phyloP scores from a whole-genome alignment of 148 eudicot genomes.

The Persicaria maculosa region DNA sequence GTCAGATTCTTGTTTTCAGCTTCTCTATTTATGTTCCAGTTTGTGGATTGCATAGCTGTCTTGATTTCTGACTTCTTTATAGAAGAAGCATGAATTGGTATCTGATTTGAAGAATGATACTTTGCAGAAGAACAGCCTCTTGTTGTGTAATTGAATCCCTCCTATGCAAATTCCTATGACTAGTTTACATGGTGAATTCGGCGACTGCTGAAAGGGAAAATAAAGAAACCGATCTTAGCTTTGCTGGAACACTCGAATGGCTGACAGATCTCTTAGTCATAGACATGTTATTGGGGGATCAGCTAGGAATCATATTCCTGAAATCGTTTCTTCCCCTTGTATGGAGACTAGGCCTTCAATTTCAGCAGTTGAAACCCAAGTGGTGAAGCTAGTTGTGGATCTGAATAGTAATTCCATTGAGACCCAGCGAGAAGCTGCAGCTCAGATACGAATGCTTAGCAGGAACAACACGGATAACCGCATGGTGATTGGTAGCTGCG shows the following conservation, averaged over 20 bases:
- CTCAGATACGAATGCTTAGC: slow-evolving; percentile 59
- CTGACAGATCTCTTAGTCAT: background rate
- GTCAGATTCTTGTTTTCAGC: background rate
- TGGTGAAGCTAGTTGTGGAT: slow-evolving; percentile 47
- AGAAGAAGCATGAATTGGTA: background rate
- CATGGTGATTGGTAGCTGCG: slow-evolving; percentile 57
- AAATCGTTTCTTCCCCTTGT: slow-evolving; percentile 36
- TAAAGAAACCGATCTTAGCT: background rate
- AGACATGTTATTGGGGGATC: background rate
- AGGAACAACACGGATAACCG: slow-evolving; percentile 69
- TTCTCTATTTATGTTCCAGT: background rate
- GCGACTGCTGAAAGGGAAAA: background rate
- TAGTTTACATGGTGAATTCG: background rate
- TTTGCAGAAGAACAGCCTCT: background rate
- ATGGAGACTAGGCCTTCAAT: slow-evolving; percentile 37
- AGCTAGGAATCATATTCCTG: slow-evolving; percentile 25
- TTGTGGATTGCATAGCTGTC: background rate
- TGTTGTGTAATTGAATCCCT: background rate
- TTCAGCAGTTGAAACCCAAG: slow-evolving; percentile 42
- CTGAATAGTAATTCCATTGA: slow-evolving; percentile 46
- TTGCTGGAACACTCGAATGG: background rate
- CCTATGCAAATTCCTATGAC: background rate
- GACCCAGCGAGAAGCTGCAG: slow-evolving; percentile 48
- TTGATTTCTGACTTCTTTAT: background rate
- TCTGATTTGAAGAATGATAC: background rate